A percentile compares a stretch with the other conserved stretches of the same genome.
Conservation (phyloP, 2,329 filamentous ascomycete genomes). For the Reticulascus tulasneorum region DNA sequence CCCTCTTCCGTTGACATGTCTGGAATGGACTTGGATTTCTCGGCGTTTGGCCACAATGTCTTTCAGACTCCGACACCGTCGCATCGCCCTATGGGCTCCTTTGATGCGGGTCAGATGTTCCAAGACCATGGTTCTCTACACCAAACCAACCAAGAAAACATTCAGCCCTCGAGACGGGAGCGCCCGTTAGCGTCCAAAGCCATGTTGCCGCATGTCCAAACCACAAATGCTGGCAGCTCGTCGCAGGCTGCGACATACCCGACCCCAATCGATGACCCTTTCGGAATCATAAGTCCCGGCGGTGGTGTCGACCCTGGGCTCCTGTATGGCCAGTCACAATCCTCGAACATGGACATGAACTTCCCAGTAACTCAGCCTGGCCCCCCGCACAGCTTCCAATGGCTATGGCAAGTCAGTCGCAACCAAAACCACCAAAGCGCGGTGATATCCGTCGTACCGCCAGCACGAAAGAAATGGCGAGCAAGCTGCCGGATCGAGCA, state of each 20-base stretch:
- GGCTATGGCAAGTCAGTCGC: constrained; percentile 10
- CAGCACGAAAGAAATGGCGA: constrained; percentile 40
- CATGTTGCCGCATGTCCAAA: constrained; percentile 24
- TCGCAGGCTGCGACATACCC: constrained; percentile 39
- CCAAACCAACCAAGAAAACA: constrained; percentile 15
- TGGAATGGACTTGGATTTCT: constrained; percentile 59
- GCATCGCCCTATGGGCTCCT: constrained; percentile 45
- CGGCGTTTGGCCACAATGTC: constrained; percentile 35
- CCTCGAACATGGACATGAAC: constrained; percentile 39
- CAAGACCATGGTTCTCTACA: constrained; percentile 38
- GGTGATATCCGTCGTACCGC: constrained; percentile 40
- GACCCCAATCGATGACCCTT: constrained; percentile 45
- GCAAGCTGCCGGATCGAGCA: constrained; percentile 37
- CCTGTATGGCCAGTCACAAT: constrained; percentile 50
- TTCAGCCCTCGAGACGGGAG: constrained; percentile 35
- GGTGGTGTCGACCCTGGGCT: constrained; percentile 57
- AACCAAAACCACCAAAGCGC: constrained; percentile 19
- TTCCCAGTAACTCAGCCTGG: constrained; percentile 19
- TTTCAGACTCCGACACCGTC: constrained; percentile 35
- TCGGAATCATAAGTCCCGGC: constrained; percentile 40
- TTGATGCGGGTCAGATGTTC: constrained; percentile 54
- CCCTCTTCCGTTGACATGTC: constrained; percentile 41
- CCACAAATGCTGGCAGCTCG: constrained; percentile 12
- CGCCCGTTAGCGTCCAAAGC: constrained; percentile 49
- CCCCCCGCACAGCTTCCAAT: constrained; percentile 15